These are phyloP conservation scores for Amanita pallidorosea DNA, from an alignment of 768 basidiomycete species.

Conservation along the genomic window DNA sequence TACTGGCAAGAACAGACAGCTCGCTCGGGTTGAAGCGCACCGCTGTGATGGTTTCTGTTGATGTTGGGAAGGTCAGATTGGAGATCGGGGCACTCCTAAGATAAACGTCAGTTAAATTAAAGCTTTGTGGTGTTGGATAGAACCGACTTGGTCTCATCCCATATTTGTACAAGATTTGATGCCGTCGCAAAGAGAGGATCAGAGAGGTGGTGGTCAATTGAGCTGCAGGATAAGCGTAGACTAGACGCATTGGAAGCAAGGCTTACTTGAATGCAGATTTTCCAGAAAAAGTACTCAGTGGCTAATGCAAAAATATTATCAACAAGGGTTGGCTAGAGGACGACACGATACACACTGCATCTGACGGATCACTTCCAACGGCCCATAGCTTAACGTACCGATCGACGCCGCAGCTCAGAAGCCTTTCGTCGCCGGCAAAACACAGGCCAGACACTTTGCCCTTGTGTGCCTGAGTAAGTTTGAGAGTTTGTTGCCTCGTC, in stretches of 20 bases:
- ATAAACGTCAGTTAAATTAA: not conserved
- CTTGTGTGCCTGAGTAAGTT: slow-evolving; percentile 65
- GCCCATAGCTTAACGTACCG: slow-evolving; percentile 79
- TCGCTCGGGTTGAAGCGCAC: slow-evolving; percentile 94
- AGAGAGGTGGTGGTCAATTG: slow-evolving; percentile 87
- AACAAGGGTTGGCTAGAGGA: not conserved
- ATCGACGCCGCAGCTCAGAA: slow-evolving; percentile 78
- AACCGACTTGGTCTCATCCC: slow-evolving; percentile 93
- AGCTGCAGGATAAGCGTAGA: slow-evolving; percentile 32
- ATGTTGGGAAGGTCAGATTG: slow-evolving; percentile 77
- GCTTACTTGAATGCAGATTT: slow-evolving; percentile 85
- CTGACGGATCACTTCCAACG: slow-evolving; percentile 19
- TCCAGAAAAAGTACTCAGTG: slow-evolving; percentile 69
- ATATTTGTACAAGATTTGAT: slow-evolving; percentile 87
- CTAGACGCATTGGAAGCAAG: slow-evolving; percentile 12
- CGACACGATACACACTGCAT: slow-evolving; percentile 21
- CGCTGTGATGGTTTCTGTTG: slow-evolving; percentile 79
- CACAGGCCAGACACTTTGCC: slow-evolving; percentile 79
- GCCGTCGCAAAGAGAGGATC: slow-evolving; percentile 92
- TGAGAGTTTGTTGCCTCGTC: slow-evolving; percentile 39
- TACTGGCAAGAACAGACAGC: slow-evolving; percentile 86
- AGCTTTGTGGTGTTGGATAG: not conserved
- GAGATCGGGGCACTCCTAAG: slow-evolving; percentile 74
- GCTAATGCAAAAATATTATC: slow-evolving; percentile 24
- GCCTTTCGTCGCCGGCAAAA: slow-evolving; percentile 50